Evolutionary conservation across 495 filamentous ascomycete species (phyloP).

Genomic region (Pyrenula massariospora): DNA sequence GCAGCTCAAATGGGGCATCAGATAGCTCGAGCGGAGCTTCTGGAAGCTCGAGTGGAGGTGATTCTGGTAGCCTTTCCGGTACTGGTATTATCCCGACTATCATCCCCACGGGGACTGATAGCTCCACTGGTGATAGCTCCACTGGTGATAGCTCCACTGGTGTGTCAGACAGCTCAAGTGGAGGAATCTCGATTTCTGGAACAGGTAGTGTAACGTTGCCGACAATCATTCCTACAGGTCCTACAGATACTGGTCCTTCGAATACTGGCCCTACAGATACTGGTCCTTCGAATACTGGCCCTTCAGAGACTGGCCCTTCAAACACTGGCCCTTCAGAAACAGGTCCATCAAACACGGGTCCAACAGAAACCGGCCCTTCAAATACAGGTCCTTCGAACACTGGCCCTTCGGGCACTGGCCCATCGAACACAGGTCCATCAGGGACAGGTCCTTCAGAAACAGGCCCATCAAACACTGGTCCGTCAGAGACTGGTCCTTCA

Average conservation of each 20-base stretch:
- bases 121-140: neutral
- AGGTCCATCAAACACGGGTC: too few relatives aligned
- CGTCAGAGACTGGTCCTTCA: too few relatives aligned
- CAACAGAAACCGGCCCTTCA: too few relatives aligned
- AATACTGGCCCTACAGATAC: neutral
- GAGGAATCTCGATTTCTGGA: neutral
- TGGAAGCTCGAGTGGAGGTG: neutral
- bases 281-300: too few relatives aligned
- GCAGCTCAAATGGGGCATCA: neutral
- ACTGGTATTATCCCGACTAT: neutral
- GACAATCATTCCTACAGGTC: neutral
- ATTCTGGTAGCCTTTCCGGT: neutral
- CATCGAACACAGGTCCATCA: too few relatives aligned
- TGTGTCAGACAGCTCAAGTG: neutral
- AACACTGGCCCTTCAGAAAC: too few relatives aligned
- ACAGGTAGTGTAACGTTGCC: neutral
- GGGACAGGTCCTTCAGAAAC: too few relatives aligned
- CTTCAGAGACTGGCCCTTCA: too few relatives aligned
- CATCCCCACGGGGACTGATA: neutral
- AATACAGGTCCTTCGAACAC: too few relatives aligned
- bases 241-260: neutral
- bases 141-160: neutral
- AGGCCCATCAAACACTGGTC: too few relatives aligned
- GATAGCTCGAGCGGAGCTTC: neutral
- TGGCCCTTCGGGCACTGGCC: too few relatives aligned